Percentiles rank a stretch among this genome's conserved stretches.
Evolutionary conservation across 257 asterid genomes (phyloP).

Genomic region (Przewalskia tangutica): DNA sequence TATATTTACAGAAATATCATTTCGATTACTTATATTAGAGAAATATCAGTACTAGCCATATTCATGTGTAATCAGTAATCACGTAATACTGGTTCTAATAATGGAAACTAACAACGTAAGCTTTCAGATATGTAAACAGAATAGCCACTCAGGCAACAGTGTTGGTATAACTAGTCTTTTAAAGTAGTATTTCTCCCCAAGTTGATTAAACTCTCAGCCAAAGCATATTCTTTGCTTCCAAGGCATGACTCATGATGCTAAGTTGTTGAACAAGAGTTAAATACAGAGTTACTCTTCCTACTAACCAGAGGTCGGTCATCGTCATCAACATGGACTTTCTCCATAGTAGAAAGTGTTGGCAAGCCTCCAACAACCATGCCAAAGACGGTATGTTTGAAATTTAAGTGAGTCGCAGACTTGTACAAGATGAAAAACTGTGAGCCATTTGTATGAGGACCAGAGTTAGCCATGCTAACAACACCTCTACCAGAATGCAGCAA

Average conservation of each 20-base stretch:
- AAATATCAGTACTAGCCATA: neutral
- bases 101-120: neutral
- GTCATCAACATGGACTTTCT: constrained; percentile 80
- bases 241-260: neutral
- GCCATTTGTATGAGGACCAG: constrained; percentile 94
- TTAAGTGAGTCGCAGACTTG: constrained; percentile 94
- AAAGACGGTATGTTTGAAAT: constrained; percentile 85
- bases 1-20: neutral
- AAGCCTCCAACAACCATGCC: constrained; percentile 92
- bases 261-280: neutral
- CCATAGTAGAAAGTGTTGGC: constrained; percentile 77
- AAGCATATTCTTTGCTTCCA: neutral
- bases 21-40: neutral
- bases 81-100: neutral
- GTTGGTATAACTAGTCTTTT: neutral
- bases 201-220: neutral
- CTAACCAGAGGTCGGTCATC: constrained; percentile 79
- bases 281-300: neutral
- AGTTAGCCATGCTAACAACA: constrained; percentile 97
- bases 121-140: neutral
- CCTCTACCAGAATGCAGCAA: constrained; percentile 92
- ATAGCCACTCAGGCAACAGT: neutral
- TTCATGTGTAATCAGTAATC: neutral
- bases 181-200: neutral
- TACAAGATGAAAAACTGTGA: constrained; percentile 91